Conservation (phyloP, 163 green algal genomes). For the Prototheca cutis region DNA sequence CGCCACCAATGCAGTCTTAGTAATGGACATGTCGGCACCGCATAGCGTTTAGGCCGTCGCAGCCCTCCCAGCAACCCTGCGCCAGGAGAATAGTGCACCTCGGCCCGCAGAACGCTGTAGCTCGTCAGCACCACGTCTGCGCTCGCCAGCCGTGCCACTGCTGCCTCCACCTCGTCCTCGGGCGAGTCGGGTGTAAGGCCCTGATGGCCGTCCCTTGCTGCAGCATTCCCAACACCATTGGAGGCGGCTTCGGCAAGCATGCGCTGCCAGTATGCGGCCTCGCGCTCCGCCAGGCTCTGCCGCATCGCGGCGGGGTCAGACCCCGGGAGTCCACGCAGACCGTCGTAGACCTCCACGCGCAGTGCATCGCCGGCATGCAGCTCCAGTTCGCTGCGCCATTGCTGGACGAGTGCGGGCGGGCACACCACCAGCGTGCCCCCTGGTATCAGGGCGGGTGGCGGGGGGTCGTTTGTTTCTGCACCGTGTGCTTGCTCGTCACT, state of each 20-base stretch:
- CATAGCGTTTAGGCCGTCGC: constrained; percentile 54
- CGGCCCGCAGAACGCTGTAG: constrained; percentile 42
- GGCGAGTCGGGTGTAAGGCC: not conserved
- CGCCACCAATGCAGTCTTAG: constrained; percentile 21
- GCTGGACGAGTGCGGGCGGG: constrained; percentile 25
- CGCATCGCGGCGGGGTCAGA: not conserved
- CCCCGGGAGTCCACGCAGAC: constrained; percentile 6
- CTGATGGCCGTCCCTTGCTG: no score
- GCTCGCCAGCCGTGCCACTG: constrained; percentile 22
- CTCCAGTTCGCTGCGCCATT: constrained; percentile 27
- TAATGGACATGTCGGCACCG: constrained; percentile 23
- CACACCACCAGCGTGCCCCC: constrained; percentile 31
- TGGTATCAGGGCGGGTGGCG: not conserved
- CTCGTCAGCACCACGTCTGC: constrained; percentile 64
- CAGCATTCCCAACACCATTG: no score
- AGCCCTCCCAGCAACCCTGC: constrained; percentile 20
- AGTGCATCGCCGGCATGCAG: constrained; percentile 18
- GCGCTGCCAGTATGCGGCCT: no score
- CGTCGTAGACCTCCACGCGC: constrained; percentile 25
- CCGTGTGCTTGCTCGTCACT: no score
- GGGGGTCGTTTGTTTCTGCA: no score
- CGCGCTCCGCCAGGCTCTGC: constrained; percentile 14
- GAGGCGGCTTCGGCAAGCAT: no score
- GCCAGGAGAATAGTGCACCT: constrained; percentile 34
- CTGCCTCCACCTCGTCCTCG: constrained; percentile 24